These are phyloP conservation scores for Auriscalpium orientale DNA, from an alignment of 768 basidiomycete species.

Conservation along the genomic window DNA sequence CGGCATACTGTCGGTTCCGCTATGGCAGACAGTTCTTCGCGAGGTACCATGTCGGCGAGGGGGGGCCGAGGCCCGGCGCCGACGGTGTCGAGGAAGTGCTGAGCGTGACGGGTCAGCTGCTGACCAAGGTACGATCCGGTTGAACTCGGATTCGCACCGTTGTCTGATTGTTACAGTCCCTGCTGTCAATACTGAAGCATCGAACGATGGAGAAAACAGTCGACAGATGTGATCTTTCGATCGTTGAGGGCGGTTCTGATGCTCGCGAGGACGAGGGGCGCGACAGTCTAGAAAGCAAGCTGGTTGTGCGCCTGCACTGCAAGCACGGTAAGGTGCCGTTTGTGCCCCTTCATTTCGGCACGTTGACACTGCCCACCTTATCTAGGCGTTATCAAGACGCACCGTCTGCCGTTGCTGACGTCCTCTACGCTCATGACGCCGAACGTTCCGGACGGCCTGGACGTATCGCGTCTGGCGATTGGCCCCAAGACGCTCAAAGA, in stretches of 20 bases:
- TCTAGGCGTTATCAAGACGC: slow-evolving; percentile 75
- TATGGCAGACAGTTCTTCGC: slow-evolving; percentile 65
- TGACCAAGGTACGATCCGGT: slow-evolving; percentile 47
- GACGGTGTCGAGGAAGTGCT: slow-evolving; percentile 31
- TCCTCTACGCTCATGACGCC: slow-evolving; percentile 58
- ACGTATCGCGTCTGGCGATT: slow-evolving; percentile 61
- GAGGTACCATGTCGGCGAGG: slow-evolving; percentile 42
- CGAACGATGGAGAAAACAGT: slow-evolving; percentile 69
- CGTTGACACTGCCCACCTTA: slow-evolving; percentile 3
- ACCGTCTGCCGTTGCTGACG: slow-evolving; percentile 56
- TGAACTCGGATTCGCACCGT: background rate
- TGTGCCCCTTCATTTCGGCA: background rate
- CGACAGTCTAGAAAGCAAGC: slow-evolving; percentile 63
- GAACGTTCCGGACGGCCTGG: slow-evolving; percentile 45
- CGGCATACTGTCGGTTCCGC: slow-evolving; percentile 76
- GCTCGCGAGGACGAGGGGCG: slow-evolving; percentile 35
- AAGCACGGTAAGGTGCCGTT: slow-evolving; percentile 58
- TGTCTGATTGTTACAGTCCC: slow-evolving; percentile 31
- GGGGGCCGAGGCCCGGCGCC: slow-evolving; percentile 11
- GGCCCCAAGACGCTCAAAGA: slow-evolving; percentile 69
- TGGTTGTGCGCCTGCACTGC: slow-evolving; percentile 69
- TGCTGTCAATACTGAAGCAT: slow-evolving; percentile 70
- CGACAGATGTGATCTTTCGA: slow-evolving; percentile 67
- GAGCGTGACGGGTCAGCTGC: slow-evolving; percentile 55
- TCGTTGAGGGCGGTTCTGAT: slow-evolving; percentile 45